Evolutionary conservation across 129 eudicot species (phyloP), one percentile per base, ranked within the genome.

Genomic region (Flaveria bidentis): DNA sequence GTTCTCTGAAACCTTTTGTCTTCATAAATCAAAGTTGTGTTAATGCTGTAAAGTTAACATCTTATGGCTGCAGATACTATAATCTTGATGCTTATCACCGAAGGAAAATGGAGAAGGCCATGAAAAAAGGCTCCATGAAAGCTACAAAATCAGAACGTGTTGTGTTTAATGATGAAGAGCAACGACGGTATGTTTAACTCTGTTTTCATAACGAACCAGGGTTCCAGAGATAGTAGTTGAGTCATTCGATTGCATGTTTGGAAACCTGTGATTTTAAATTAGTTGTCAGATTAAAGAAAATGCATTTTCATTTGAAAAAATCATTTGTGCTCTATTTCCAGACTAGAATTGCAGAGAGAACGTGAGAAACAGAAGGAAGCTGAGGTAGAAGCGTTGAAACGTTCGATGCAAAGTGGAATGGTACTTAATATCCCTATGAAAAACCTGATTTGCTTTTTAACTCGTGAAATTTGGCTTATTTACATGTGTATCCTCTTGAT

Each of bases 81-180:
- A 80, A 82, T 83, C 98, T 93, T 82, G 98, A 93, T 83, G 90
- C 96, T 69, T 93, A 93, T 78, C 85, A 87, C 88, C 78, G 79
- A 78, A 88, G 80, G 53, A 72, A 91, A 75, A 62, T 93, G 20
- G 97, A 85, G 67, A 93, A 93, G 86, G 94, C 92, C 73, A 85
- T 85, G 82, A 93, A 86, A 80, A 91, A 85, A 57, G 97, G 97
- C 50, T 26, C 85, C 75, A 73, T 82, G 44, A 88, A 86, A 76
- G 88, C 86, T n/a, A 23, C 53, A 78, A 81, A 76, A 58, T 73
- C 88, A 5, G 98, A 93, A 45, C 97, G 97, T 62, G 80, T 82
- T 76, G 87, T 91, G 76, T 93, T 93, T 82, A 73, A 93, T 56
- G 98, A 93, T 85, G 98, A 93, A 82, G 98, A 91, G 79, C 92